These are phyloP conservation scores for Beauveria australis DNA, from an alignment of 2,329 filamentous ascomycete species.

Conservation along the genomic window DNA sequence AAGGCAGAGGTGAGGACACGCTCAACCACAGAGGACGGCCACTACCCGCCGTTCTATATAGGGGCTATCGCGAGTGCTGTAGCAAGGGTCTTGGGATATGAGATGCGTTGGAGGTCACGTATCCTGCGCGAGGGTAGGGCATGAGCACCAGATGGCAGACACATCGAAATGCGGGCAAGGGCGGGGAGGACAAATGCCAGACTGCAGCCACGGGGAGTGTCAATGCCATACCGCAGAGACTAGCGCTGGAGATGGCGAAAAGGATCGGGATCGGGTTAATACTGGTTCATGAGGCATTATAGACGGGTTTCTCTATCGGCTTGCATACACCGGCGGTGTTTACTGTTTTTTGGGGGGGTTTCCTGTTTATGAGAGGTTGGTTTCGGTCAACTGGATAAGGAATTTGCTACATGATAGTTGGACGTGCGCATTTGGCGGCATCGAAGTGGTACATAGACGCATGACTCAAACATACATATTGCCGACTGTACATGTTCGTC, in stretches of 20 bases:
- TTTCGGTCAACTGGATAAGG: not conserved
- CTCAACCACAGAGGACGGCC: too few relatives aligned
- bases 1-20: too few relatives aligned
- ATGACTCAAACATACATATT: not conserved
- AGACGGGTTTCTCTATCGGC: not conserved
- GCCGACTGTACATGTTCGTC: too few relatives aligned
- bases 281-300: constrained; percentile 3
- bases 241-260: not conserved
- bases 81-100: too few relatives aligned
- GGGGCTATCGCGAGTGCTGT: too few relatives aligned
- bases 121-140: too few relatives aligned
- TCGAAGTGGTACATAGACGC: not conserved
- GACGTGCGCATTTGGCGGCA: not conserved
- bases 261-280: not conserved
- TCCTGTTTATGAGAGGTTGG: not conserved
- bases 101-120: too few relatives aligned
- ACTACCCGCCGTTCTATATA: too few relatives aligned
- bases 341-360: not conserved
- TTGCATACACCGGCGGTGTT: constrained; percentile 3
- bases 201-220: too few relatives aligned
- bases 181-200: not conserved
- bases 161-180: not conserved
- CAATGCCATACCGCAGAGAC: too few relatives aligned
- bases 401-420: not conserved
- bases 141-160: too few relatives aligned